Evolutionary conservation across 2,329 filamentous ascomycete genomes (phyloP).

Genomic region (Trichoderma oligosporum): DNA sequence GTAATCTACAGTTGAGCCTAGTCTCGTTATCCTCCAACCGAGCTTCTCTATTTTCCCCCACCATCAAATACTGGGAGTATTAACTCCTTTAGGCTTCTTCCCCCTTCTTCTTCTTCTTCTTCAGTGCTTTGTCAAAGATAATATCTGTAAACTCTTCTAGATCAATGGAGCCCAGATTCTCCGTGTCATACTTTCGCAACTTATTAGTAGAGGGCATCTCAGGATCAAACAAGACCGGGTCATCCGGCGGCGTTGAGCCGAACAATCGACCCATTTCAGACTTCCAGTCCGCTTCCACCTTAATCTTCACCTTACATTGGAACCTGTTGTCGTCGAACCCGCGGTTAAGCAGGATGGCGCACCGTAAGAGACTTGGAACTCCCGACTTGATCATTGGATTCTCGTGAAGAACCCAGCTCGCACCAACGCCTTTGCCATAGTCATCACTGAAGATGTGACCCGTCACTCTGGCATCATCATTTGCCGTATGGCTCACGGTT

Average conservation of each 20-base stretch:
- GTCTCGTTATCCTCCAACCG: no score
- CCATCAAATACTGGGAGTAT: no score
- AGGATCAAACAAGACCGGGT: slow-evolving; percentile 24
- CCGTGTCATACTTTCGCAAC: slow-evolving; percentile 21
- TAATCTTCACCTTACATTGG: slow-evolving; percentile 28
- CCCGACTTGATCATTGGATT: slow-evolving; percentile 21
- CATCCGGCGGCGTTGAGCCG: slow-evolving; percentile 25
- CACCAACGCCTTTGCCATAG: slow-evolving; percentile 24
- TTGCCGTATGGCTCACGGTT: slow-evolving; percentile 22
- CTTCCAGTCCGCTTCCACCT: slow-evolving; percentile 29
- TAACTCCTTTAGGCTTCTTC: not conserved
- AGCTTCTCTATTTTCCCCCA: not conserved
- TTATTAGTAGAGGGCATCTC: slow-evolving; percentile 21
- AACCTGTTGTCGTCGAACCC: slow-evolving; percentile 27
- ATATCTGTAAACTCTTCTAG: slow-evolving; percentile 21
- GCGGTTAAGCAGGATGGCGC: slow-evolving; percentile 18
- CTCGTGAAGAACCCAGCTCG: slow-evolving; percentile 22
- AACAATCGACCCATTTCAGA: slow-evolving; percentile 28
- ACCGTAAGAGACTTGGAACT: slow-evolving; percentile 15
- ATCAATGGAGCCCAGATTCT: slow-evolving; percentile 18
- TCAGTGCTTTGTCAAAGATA: slow-evolving; percentile 18
- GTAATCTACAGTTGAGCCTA: no score
- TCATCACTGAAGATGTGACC: slow-evolving; percentile 22
- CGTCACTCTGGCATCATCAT: slow-evolving; percentile 18
- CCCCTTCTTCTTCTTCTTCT: slow-evolving; percentile 18